Percentiles rank a stretch among this genome's conserved stretches.
Conservation (phyloP, 2,329 filamentous ascomycete genomes). For the Aspergillus sp. region DNA sequence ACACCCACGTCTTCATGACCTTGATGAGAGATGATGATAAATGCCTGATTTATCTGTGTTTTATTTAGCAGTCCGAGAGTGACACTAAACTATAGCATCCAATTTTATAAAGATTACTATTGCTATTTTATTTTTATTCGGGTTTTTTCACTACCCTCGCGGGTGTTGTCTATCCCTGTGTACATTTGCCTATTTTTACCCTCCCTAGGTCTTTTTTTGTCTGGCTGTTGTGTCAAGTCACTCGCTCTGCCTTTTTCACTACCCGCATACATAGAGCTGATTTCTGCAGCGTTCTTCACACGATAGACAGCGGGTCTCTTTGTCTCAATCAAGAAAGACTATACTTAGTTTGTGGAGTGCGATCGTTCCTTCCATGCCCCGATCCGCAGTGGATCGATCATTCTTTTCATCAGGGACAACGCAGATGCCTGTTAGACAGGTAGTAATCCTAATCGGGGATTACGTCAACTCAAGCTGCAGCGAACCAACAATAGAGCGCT, state of each 20-base stretch:
- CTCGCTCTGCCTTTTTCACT: neutral
- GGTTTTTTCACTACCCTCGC: neutral
- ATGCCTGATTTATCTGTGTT: slow-evolving; percentile 37
- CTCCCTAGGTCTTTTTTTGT: too few species aligned
- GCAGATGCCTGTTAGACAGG: neutral
- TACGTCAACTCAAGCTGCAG: neutral
- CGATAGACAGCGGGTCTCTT: neutral
- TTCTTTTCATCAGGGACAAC: neutral
- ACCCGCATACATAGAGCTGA: neutral
- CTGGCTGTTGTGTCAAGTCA: neutral
- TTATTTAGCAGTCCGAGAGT: slow-evolving; percentile 35
- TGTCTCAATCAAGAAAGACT: neutral
- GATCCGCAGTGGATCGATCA: slow-evolving; percentile 3
- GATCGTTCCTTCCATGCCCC: neutral
- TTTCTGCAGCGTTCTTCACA: neutral
- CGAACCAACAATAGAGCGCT: neutral
- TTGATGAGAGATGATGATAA: slow-evolving; percentile 50
- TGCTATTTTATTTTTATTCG: too few species aligned
- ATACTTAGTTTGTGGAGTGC: neutral
- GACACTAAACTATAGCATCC: slow-evolving; percentile 35
- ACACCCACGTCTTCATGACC: slow-evolving; percentile 39
- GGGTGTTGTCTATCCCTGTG: neutral
- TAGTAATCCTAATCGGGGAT: neutral
- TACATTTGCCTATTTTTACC: neutral
- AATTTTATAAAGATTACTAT: slow-evolving; percentile 29